Evolutionary conservation across 352 stramenopile genomes (phyloP).

Genomic region (Thalassiosira sp.): DNA sequence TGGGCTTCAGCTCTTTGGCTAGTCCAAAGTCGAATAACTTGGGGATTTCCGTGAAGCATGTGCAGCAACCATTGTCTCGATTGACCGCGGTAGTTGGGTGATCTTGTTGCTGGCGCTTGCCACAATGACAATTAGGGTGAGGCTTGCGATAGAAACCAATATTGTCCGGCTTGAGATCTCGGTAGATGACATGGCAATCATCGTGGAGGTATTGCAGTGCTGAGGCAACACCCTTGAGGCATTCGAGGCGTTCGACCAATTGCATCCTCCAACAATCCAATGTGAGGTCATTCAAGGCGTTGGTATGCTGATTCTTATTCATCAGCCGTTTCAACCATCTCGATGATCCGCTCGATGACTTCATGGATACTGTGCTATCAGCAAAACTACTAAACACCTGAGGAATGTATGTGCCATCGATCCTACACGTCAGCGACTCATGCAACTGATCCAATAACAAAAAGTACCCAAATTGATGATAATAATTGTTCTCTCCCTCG

Average conservation of each 20-base stretch:
- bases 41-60: slow-evolving; percentile 21
- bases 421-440: slow-evolving; percentile 8
- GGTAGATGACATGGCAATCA: not conserved
- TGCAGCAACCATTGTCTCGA: slow-evolving; percentile 5
- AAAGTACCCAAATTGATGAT: slow-evolving; percentile 24
- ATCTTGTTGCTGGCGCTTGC: not conserved
- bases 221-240: slow-evolving; percentile 1
- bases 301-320: not conserved
- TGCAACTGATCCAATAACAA: slow-evolving; percentile 18
- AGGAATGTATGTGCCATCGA: slow-evolving; percentile 8
- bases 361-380: too few relatives aligned
- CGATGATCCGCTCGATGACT: too few relatives aligned
- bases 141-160: slow-evolving; percentile 54
- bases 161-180: slow-evolving; percentile 46
- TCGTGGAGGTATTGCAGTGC: slow-evolving; percentile 7
- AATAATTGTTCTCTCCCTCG: not conserved
- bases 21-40: slow-evolving; percentile 62
- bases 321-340: not conserved
- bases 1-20: slow-evolving; percentile 44
- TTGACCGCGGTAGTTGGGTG: not conserved
- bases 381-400: slow-evolving; percentile 4
- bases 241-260: not conserved
- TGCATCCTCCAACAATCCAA: slow-evolving; percentile 1
- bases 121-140: not conserved
- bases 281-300: not conserved